Conservation (phyloP, 163 green algal species). For the Trebouxia gelatinosa region DNA sequence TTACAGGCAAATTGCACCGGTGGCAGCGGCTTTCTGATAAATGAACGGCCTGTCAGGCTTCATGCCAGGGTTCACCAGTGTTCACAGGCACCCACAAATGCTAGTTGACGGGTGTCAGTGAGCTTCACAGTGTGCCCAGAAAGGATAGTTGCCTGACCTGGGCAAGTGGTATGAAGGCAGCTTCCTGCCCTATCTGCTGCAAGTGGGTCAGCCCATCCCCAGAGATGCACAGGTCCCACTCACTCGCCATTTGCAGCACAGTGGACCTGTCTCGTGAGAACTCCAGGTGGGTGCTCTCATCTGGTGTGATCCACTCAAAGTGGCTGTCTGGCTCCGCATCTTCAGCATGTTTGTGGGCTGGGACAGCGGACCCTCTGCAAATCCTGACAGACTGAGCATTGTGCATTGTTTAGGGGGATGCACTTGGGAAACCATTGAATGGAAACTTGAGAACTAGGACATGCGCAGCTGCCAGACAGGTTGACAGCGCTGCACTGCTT, state of each 20-base stretch:
- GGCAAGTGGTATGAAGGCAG: conserved; percentile 65
- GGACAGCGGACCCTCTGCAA: conserved; percentile 5
- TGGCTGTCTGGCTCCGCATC: conserved; percentile 50
- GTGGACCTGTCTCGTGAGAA: conserved; percentile 45
- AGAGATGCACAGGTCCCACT: conserved; percentile 85
- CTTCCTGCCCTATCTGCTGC: conserved; percentile 46
- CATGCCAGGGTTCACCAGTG: too few species aligned
- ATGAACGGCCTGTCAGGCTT: too few species aligned
- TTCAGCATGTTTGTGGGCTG: conserved; percentile 7
- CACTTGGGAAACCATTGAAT: too few species aligned
- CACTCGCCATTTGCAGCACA: conserved; percentile 62
- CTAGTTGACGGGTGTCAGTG: too few species aligned
- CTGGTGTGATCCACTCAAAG: conserved; percentile 75
- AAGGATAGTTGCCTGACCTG: conserved; percentile 55
- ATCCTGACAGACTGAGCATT: not conserved
- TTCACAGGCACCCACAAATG: too few species aligned
- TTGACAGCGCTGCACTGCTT: too few species aligned
- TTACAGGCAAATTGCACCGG: too few species aligned
- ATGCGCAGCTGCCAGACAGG: too few species aligned
- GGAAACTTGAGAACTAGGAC: too few species aligned
- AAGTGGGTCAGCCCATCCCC: conserved; percentile 78
- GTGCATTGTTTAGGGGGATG: too few species aligned
- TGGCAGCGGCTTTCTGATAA: too few species aligned
- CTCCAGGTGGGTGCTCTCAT: conserved; percentile 55
- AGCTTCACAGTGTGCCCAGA: too few species aligned